These are phyloP conservation scores for Excoecaria agallocha DNA, from an alignment of 345 rosid genomes.

Conservation along the genomic window DNA sequence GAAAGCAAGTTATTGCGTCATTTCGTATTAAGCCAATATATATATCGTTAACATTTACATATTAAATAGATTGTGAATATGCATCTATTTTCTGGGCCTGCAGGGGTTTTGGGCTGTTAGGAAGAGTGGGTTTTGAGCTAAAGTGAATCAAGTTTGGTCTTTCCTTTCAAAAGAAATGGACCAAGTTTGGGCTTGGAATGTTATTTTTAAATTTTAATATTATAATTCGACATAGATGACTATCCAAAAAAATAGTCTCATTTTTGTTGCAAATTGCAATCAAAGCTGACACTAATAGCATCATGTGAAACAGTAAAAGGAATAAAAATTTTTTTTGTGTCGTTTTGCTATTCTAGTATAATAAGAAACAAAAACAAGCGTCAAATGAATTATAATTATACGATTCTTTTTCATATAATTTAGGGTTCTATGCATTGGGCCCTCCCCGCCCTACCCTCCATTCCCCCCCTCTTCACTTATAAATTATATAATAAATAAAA, in stretches of 20 bases:
- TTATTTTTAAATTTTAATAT: neutral
- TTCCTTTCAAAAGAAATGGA: too few species aligned
- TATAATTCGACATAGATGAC: neutral
- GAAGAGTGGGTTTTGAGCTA: neutral
- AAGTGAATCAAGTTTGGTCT: neutral
- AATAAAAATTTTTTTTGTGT: neutral
- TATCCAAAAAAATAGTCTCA: too few species aligned
- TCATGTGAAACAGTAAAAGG: neutral
- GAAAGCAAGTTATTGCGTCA: too few species aligned
- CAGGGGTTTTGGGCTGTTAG: too few species aligned
- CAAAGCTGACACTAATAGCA: neutral
- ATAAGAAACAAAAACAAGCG: neutral
- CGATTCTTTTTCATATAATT: too few species aligned
- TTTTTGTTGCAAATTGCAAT: neutral
- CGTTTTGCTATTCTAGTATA: neutral
- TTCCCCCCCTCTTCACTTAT: too few species aligned
- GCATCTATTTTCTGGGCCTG: too few species aligned
- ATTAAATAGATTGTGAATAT: too few species aligned
- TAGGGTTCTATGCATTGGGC: neutral
- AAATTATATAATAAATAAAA: too few species aligned
- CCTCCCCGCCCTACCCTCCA: neutral
- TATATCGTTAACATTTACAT: too few species aligned
- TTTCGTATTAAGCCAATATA: too few species aligned
- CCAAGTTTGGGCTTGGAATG: neutral
- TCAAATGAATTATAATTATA: neutral